Conservation (phyloP, 192 early-diverging fungal species). For the Backusella sp. region DNA sequence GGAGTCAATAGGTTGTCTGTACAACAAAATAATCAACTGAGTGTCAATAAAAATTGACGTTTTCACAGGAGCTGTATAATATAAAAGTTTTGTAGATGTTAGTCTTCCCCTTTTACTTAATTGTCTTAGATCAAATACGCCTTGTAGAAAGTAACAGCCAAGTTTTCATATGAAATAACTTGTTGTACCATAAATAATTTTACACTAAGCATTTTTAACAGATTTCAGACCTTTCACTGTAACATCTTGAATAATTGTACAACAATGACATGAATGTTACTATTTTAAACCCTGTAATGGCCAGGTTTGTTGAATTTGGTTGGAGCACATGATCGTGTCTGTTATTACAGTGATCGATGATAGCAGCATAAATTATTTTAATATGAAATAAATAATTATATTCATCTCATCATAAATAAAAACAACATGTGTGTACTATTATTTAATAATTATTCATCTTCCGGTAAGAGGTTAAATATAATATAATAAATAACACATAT, state of each 20-base stretch:
- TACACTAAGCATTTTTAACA: not conserved
- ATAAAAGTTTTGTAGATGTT: not conserved
- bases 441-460: not conserved
- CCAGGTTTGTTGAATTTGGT: not conserved
- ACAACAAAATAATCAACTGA: not conserved
- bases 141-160: not conserved
- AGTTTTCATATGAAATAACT: not conserved
- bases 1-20: not conserved
- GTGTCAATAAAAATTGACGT: not conserved
- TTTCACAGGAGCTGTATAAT: not conserved
- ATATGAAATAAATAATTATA: not conserved
- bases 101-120: not conserved
- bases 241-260: not conserved
- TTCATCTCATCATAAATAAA: not conserved
- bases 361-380: not conserved
- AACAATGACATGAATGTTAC: not conserved
- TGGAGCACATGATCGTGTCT: not conserved
- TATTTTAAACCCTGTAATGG: conserved; percentile 1
- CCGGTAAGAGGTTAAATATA: not conserved
- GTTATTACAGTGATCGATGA: not conserved
- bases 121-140: not conserved
- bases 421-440: not conserved
- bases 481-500: not conserved
- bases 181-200: not conserved
- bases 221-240: not conserved